Conservation (phyloP, 306 rosid species). For the Sicyos baderoa region DNA sequence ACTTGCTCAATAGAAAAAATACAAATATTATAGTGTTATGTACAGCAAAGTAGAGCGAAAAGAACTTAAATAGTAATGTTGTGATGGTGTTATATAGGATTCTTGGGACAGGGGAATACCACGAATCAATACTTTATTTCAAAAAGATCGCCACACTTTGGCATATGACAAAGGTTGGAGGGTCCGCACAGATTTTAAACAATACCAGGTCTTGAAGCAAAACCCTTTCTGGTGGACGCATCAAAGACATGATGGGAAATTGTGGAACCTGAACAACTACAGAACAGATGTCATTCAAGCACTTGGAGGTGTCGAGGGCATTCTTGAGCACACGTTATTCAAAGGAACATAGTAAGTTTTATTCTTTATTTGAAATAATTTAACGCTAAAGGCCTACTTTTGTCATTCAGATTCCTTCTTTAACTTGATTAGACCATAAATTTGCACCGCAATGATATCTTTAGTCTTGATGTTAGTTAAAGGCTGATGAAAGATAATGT, state of each 20-base stretch:
- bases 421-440: neutral
- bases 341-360: slow-evolving; percentile 93
- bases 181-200: slow-evolving; percentile 96
- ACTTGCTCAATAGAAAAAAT: neutral
- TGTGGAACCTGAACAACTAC: slow-evolving; percentile 96
- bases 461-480: slow-evolving; percentile 9
- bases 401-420: neutral
- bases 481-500: neutral
- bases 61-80: neutral
- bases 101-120: slow-evolving; percentile 99
- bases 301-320: slow-evolving; percentile 99
- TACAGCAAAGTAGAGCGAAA: no score
- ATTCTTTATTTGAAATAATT: neutral
- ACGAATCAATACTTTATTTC: slow-evolving; percentile 95
- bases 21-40: neutral
- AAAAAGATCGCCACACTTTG: slow-evolving; percentile 93
- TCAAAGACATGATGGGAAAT: slow-evolving; percentile 94
- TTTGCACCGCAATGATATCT: neutral
- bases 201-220: slow-evolving; percentile 94
- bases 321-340: slow-evolving; percentile 92
- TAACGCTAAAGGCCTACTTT: neutral
- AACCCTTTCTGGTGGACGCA: slow-evolving; percentile 99
- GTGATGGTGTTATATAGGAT: slow-evolving; percentile 44
- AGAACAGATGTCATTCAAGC: slow-evolving; percentile 99
- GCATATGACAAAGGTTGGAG: slow-evolving; percentile 99